Evolutionary conservation across 768 basidiomycete species (phyloP), one percentile per base, ranked within the genome.

Genomic region (Boletus vinaceobasis): DNA sequence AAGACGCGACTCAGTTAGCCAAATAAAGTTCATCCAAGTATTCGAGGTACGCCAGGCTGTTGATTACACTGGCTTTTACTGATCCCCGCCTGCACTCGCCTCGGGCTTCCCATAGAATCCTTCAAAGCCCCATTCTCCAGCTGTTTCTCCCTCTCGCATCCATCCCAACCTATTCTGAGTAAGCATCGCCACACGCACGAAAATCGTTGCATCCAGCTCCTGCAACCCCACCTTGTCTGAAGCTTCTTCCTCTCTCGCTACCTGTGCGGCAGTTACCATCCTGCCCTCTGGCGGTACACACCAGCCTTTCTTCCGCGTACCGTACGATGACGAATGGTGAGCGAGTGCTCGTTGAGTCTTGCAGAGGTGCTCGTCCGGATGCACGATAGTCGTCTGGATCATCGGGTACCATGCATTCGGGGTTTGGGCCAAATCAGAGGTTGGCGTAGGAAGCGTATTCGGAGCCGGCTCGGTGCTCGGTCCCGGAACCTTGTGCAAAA

Each of bases 381-480:
- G 78, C 2, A 77, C 75, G 26, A 85, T 68, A 1, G 78, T 70
- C 5, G 75, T 77, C 61, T 83, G 75, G 39, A 86, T 61, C 50
- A 87, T 66, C 15, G 79, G 74, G 14, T 79, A 72, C 87, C 85
- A 88, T 1, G 77, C 71, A 60, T 85, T 82, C 11, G 83, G 79
- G 3, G 72, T 73, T 27, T 66, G 57, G 2, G 73, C 70, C 51
- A 69, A 59, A 31, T 56, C 59, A 43, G 79, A 73, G 10, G 72
- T 69, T 60, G 50, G 73, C 26, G 55, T 31, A 4, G 66, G 69
- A 5, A 69, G 71, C 45, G 55, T 67, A 43, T 58, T 63, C 42
- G 35, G 11, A n/a, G 61, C 63, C 6, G 75, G 73, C 3, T 60
- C 56, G 0, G 62, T 47, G 8, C 27, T 38, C 6, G 64, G 56